phyloP scores from a whole-genome alignment of 1,139 yeast species.

The Debaryomyces coudertii region DNA sequence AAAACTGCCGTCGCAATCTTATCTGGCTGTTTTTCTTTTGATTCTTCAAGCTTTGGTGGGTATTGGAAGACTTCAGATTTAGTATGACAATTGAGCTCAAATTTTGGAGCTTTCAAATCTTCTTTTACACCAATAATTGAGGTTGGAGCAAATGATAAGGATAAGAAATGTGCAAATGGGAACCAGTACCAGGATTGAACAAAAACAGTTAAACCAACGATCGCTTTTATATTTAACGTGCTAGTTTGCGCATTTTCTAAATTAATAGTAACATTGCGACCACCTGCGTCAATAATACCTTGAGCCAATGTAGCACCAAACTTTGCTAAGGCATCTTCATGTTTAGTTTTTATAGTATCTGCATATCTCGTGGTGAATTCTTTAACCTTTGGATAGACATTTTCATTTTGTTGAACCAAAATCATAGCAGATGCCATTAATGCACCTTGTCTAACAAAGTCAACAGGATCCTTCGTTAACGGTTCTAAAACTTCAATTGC shows the following conservation, averaged over 20 bases:
- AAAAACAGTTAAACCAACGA: slow-evolving; percentile 89
- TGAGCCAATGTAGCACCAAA: slow-evolving; percentile 97
- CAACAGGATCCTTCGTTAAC: slow-evolving; percentile 90
- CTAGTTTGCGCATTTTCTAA: slow-evolving; percentile 90
- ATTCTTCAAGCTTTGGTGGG: slow-evolving; percentile 85
- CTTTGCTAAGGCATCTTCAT: slow-evolving; percentile 95
- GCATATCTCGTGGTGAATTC: slow-evolving; percentile 75
- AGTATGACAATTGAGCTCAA: slow-evolving; percentile 79
- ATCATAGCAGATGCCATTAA: slow-evolving; percentile 92
- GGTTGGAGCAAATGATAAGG: slow-evolving; percentile 92
- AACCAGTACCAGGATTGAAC: slow-evolving; percentile 99
- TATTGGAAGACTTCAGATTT: slow-evolving; percentile 81
- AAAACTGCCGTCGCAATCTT: slow-evolving; percentile 91
- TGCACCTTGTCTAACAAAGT: slow-evolving; percentile 98
- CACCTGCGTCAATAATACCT: slow-evolving; percentile 99
- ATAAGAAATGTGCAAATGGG: slow-evolving; percentile 92
- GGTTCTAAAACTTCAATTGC: slow-evolving; percentile 95
- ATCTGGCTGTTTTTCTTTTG: slow-evolving; percentile 82
- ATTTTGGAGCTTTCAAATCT: slow-evolving; percentile 85
- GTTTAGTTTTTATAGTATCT: slow-evolving; percentile 78
- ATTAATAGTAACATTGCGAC: slow-evolving; percentile 93
- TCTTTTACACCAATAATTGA: slow-evolving; percentile 84
- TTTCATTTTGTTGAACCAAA: slow-evolving; percentile 90
- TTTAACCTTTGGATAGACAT: slow-evolving; percentile 77
- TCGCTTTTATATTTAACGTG: slow-evolving; percentile 85